Evolutionary conservation across 805 yeast species (phyloP), one percentile per base, ranked within the genome.

Genomic region (Saccharomyces paradoxus): DNA sequence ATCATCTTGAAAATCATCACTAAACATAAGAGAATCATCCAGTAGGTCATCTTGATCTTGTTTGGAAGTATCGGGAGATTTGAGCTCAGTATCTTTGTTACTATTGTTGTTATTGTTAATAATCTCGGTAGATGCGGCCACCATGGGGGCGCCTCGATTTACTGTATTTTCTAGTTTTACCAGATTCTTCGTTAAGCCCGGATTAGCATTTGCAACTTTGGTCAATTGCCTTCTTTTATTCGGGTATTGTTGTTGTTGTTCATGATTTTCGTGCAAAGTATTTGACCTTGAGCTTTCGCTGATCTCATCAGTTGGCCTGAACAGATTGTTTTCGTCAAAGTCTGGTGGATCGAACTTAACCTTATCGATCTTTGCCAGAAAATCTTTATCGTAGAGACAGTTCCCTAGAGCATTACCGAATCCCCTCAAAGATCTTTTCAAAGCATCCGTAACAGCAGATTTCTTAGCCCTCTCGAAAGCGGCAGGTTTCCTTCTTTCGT

Each of bases 391-490:
- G 62, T 87, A 87, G n/a, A 87, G 77, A 69, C 96, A 87, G 63
- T 87, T 87, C 0, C 95, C 96, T 64, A 87, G 70, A 0, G 88
- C 89, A 65, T 86, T 87, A 49, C 96, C 96, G 67, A 86, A 87
- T 55, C 87, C 84, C 64, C 95, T 77, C 56, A 87, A 74, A 24
- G 91, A 86, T 58, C 96, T 73, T 65, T 87, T 87, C 63, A 87
- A 69, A 0, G 88, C 96, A 71, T 87, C 96, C 0, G 96, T 87
- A 49, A 84, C 81, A 0, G 94, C 94, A 59, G 88, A 91, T 62
- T 87, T 87, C 68, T 84, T 86, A 54, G 91, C 86, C 62, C 87
- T 86, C 62, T 87, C 96, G 66, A 87, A 87, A 0, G 94, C 95
- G 69, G 80, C 79, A 0, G 90, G 82, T 63, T 84, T 84, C 24